A percentile compares a stretch with the other conserved stretches of the same genome.
Evolutionary conservation across 2,329 filamentous ascomycete genomes (phyloP).

Genomic region (Fusarium sp.): DNA sequence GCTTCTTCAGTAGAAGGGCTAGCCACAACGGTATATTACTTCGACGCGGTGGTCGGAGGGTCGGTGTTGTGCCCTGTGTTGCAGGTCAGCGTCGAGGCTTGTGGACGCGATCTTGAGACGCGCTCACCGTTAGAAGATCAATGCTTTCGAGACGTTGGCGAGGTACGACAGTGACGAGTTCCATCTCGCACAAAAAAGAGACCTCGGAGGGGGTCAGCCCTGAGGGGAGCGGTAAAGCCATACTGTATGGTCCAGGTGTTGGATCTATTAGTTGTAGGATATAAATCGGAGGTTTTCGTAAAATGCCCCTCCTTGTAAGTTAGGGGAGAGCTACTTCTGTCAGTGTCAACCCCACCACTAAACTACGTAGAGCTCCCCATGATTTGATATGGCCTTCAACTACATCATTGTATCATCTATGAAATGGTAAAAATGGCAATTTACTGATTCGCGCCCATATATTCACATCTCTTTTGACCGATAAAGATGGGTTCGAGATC

Average conservation of each 20-base stretch:
- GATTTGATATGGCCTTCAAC: background rate
- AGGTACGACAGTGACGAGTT: constrained; percentile 91
- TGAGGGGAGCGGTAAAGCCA: constrained; percentile 64
- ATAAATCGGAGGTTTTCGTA: constrained; percentile 28
- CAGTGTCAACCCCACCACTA: constrained; percentile 33
- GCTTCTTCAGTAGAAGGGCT: constrained; percentile 92
- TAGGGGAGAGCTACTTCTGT: constrained; percentile 3
- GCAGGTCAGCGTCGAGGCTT: constrained; percentile 34
- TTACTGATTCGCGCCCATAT: too few relatives aligned
- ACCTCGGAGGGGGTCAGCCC: constrained; percentile 86
- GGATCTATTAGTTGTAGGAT: constrained; percentile 22
- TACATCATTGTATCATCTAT: too few relatives aligned
- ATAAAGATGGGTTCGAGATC: too few relatives aligned
- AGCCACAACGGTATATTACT: constrained; percentile 90
- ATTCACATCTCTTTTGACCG: too few relatives aligned
- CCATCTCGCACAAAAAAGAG: constrained; percentile 97
- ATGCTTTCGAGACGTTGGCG: constrained; percentile 90
- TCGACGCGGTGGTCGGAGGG: constrained; percentile 84
- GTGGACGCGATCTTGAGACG: constrained; percentile 34
- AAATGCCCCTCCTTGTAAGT: constrained; percentile 20
- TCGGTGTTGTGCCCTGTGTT: constrained; percentile 78
- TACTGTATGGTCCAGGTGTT: constrained; percentile 43
- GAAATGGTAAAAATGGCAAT: too few relatives aligned
- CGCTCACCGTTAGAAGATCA: constrained; percentile 83
- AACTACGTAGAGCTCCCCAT: background rate